Evolutionary conservation across 331 rosid genomes (phyloP).

Genomic region (Acacia concinna): DNA sequence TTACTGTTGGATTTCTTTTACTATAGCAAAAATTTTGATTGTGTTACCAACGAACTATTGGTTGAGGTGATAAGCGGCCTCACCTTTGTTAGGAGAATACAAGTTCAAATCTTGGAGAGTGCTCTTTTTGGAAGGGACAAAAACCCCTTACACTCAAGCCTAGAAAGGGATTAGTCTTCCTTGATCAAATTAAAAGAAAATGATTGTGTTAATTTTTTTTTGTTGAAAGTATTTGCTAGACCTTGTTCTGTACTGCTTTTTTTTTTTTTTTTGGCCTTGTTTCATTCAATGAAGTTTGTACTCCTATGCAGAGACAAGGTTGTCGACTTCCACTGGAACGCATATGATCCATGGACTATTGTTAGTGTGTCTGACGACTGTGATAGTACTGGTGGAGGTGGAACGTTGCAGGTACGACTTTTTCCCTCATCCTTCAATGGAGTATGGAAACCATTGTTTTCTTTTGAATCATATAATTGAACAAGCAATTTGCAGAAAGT

Average conservation of each 20-base stretch:
- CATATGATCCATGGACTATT: slow-evolving; percentile 95
- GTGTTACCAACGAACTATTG: no score
- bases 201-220: no score
- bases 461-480: background rate
- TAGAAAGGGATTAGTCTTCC: no score
- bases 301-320: slow-evolving; percentile 81
- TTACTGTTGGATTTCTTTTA: background rate
- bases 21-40: background rate
- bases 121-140: no score
- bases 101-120: no score
- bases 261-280: background rate
- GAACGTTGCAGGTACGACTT: slow-evolving; percentile 61
- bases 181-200: no score
- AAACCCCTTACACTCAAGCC: no score
- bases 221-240: background rate
- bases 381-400: slow-evolving; percentile 97
- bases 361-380: slow-evolving; percentile 99
- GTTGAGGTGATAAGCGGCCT: no score
- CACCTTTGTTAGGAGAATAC: no score
- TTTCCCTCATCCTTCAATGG: background rate
- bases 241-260: background rate
- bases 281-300: background rate
- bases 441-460: background rate
- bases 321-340: slow-evolving; percentile 96
- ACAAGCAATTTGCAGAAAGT: background rate